Conservation (phyloP, 2,329 filamentous ascomycete genomes). For the Fusarium sambucinum region DNA sequence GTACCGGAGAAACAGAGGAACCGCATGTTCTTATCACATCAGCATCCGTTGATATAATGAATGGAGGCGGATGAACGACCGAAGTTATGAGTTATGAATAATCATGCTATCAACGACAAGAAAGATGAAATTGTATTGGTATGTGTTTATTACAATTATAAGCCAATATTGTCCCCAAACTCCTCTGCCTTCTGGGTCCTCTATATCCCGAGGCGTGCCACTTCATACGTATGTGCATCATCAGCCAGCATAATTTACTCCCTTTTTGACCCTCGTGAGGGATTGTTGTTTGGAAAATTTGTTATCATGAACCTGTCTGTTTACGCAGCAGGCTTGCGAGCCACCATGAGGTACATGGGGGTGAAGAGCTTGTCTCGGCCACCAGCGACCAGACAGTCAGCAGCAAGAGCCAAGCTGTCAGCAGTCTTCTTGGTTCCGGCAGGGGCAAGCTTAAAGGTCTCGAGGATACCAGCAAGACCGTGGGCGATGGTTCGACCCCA, state of each 20-base stretch:
- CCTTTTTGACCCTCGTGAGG: slow-evolving; percentile 34
- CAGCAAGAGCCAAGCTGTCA: slow-evolving; percentile 84
- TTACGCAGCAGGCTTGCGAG: slow-evolving; percentile 75
- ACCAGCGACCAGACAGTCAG: slow-evolving; percentile 87
- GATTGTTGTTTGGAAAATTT: slow-evolving; percentile 27
- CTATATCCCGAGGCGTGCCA: slow-evolving; percentile 31
- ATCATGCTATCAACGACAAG: slow-evolving; percentile 15
- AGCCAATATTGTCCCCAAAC: slow-evolving; percentile 42
- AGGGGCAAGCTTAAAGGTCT: slow-evolving; percentile 80
- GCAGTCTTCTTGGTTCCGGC: slow-evolving; percentile 94
- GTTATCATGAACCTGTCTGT: slow-evolving; percentile 9
- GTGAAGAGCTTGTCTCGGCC: slow-evolving; percentile 94
- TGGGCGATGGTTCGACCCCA: slow-evolving; percentile 81
- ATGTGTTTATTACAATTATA: slow-evolving; percentile 50
- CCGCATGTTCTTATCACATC: slow-evolving; percentile 13
- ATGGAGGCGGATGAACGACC: not conserved
- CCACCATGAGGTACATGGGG: slow-evolving; percentile 98
- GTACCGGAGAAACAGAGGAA: slow-evolving; percentile 35
- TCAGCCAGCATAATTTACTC: slow-evolving; percentile 30
- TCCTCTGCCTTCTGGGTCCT: slow-evolving; percentile 38
- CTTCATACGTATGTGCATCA: slow-evolving; percentile 41
- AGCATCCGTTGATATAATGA: not conserved
- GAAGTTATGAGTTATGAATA: not conserved
- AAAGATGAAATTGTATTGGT: slow-evolving; percentile 29
- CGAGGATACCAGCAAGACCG: slow-evolving; percentile 79